These are phyloP conservation scores for Boechera divaricarpa DNA, from an alignment of 345 rosid genomes.

Conservation along the genomic window DNA sequence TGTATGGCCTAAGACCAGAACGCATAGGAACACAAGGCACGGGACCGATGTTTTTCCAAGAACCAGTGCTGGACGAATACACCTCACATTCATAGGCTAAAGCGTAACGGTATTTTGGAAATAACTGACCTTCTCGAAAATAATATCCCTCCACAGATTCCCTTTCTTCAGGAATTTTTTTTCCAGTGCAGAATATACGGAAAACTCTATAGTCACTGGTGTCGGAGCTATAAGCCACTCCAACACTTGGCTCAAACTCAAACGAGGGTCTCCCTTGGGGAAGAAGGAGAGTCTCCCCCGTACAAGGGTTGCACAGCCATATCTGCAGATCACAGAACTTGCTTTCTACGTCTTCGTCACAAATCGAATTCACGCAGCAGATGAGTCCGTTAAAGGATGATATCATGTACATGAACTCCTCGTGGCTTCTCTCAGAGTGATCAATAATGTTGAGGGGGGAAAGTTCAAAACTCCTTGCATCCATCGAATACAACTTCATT, in stretches of 20 bases:
- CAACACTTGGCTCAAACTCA: slow-evolving; percentile 33
- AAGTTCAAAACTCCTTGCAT: not conserved
- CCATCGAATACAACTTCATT: slow-evolving; percentile 20
- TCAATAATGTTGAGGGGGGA: not conserved
- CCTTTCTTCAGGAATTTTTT: not conserved
- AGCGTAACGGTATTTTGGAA: not conserved
- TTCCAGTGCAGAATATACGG: slow-evolving; percentile 33
- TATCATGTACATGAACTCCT: slow-evolving; percentile 10
- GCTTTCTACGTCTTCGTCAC: not conserved
- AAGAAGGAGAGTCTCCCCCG: slow-evolving; percentile 39
- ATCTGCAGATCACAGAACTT: slow-evolving; percentile 40
- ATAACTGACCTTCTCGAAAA: not conserved
- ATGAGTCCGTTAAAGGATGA: slow-evolving; percentile 32
- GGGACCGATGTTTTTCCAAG: slow-evolving; percentile 45
- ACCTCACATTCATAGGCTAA: slow-evolving; percentile 40
- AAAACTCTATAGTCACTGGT: slow-evolving; percentile 47
- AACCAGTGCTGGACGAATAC: slow-evolving; percentile 45
- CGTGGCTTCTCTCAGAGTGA: not conserved
- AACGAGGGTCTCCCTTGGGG: slow-evolving; percentile 43
- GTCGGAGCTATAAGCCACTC: slow-evolving; percentile 46
- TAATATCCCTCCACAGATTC: too few species aligned
- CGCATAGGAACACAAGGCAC: slow-evolving; percentile 42
- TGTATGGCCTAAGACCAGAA: not conserved
- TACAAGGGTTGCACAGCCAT: slow-evolving; percentile 46
- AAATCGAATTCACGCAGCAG: not conserved